Evolutionary conservation across 805 yeast species (phyloP).

Genomic region (Starmerella floris): DNA sequence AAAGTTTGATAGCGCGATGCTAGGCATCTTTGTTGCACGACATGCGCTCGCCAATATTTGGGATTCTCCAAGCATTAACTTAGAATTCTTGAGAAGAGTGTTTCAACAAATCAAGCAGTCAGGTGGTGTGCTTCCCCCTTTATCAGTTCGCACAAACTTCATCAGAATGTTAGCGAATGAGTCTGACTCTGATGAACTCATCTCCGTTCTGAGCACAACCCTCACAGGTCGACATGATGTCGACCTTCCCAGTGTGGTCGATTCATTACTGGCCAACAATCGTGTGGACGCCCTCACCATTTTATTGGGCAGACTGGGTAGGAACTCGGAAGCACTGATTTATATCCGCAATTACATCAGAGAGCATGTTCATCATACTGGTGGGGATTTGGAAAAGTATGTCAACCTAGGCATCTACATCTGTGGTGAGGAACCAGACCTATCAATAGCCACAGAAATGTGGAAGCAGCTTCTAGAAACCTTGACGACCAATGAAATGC

Average conservation of each 20-base stretch:
- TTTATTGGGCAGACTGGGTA: conserved; percentile 19
- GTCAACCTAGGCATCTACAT: conserved; percentile 18
- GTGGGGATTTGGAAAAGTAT: conserved; percentile 10
- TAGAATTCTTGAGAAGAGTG: conserved; percentile 3
- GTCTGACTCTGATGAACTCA: conserved; percentile 10
- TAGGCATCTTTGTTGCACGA: conserved; percentile 4
- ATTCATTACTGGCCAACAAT: conserved; percentile 19
- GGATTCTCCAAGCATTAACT: background rate
- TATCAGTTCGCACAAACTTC: conserved; percentile 5
- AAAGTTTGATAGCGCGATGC: background rate
- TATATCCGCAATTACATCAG: conserved; percentile 22
- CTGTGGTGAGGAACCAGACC: conserved; percentile 17
- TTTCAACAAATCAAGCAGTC: conserved; percentile 1
- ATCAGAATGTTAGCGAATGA: conserved; percentile 9
- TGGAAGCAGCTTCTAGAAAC: conserved; percentile 33
- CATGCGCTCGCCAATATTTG: background rate
- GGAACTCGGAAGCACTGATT: conserved; percentile 25
- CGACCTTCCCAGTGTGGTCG: conserved; percentile 24
- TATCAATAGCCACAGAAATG: conserved; percentile 26
- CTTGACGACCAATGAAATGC: conserved; percentile 24
- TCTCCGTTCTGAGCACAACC: conserved; percentile 15
- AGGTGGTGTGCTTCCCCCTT: conserved; percentile 10
- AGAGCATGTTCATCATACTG: conserved; percentile 1
- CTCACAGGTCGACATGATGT: conserved; percentile 25
- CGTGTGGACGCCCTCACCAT: conserved; percentile 23